Percentiles rank a stretch among this genome's conserved stretches.
Evolutionary conservation across 2,329 filamentous ascomycete species (phyloP).

Genomic region (Chrysosphaeria jannelii): DNA sequence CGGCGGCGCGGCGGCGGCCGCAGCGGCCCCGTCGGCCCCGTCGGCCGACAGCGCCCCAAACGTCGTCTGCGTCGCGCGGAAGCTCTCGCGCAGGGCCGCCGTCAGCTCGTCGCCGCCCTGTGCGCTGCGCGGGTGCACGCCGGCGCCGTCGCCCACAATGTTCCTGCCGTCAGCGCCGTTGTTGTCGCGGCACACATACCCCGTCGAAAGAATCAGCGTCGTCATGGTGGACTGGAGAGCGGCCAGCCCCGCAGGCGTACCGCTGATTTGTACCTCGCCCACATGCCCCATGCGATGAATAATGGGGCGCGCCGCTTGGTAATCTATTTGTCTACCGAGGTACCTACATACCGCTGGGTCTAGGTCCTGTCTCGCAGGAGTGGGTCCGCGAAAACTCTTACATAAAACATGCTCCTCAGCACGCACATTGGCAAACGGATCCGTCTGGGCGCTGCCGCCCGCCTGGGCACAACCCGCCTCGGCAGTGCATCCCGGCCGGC

Average conservation of each 20-base stretch:
- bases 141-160: too few species aligned
- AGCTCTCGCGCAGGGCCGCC: too few species aligned
- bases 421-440: too few species aligned
- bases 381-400: background rate
- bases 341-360: background rate
- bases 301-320: background rate
- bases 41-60: background rate
- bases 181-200: constrained; percentile 1
- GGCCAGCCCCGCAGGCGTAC: background rate
- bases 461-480: too few species aligned
- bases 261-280: background rate
- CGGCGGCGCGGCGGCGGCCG: constrained; percentile 5
- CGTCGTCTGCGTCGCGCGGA: too few species aligned
- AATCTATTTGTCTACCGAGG: background rate
- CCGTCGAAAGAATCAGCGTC: constrained; percentile 2
- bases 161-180: constrained; percentile 2
- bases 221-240: constrained; percentile 2
- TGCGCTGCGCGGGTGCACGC: too few species aligned
- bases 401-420: too few species aligned
- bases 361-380: background rate
- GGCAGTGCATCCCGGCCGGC: background rate
- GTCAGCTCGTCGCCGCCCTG: too few species aligned
- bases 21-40: constrained; percentile 5
- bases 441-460: too few species aligned
- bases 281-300: background rate